Percentiles rank a stretch among this genome's conserved stretches.
phyloP scores from a whole-genome alignment of 176 grass and related monocot species.

The Carex littledalei region DNA sequence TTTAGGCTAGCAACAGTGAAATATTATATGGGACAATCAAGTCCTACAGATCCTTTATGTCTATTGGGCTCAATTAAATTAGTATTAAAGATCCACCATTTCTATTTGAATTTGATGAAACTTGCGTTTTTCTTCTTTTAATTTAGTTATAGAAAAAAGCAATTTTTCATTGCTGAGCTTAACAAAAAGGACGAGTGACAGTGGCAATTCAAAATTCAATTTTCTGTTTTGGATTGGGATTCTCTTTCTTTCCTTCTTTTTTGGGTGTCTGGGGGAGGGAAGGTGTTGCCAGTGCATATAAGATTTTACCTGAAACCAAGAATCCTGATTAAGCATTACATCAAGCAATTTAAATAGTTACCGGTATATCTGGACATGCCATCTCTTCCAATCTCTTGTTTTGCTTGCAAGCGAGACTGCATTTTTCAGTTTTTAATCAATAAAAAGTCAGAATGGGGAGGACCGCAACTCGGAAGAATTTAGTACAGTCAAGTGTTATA shows the following conservation, averaged over 20 bases:
- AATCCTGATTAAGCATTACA: constrained; percentile 11
- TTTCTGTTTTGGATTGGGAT: neutral
- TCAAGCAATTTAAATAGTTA: constrained; percentile 25
- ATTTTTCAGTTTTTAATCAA: constrained; percentile 29
- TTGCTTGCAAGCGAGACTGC: constrained; percentile 99
- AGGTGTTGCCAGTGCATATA: neutral
- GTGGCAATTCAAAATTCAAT: neutral
- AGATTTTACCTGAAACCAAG: neutral
- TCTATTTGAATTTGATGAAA: neutral
- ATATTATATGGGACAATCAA: neutral
- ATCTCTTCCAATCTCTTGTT: constrained; percentile 95
- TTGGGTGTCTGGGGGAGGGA: neutral
- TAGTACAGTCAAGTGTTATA: neutral
- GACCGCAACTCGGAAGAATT: neutral
- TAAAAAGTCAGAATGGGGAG: neutral
- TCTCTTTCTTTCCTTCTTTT: neutral
- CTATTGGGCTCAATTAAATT: neutral
- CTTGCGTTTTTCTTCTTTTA: neutral
- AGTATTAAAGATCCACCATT: neutral
- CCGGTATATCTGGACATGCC: constrained; percentile 83
- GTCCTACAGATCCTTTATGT: neutral
- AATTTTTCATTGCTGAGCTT: neutral
- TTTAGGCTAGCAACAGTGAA: neutral
- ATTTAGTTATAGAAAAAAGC: neutral
- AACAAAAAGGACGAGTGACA: neutral